Percentiles rank a stretch among this genome's conserved stretches.
Evolutionary conservation across 331 rosid genomes (phyloP).

Genomic region (Pyrus hybrid): DNA sequence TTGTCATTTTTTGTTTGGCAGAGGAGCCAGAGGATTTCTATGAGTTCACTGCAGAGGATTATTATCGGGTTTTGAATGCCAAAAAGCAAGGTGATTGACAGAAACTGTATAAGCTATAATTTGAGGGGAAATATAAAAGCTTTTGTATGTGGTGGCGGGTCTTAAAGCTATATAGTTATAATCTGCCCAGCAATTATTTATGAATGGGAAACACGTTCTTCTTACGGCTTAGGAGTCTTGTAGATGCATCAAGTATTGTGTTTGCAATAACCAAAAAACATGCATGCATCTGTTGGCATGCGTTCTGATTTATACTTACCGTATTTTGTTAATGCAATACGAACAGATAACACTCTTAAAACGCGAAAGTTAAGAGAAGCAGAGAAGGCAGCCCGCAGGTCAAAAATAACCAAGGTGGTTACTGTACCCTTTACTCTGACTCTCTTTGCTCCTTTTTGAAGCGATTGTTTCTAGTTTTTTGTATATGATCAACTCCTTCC

Average conservation of each 20-base stretch:
- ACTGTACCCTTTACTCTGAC: background rate
- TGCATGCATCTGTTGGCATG: background rate
- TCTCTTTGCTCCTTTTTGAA: background rate
- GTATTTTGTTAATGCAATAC: background rate
- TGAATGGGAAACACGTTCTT: background rate
- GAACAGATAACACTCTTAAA: slow-evolving; percentile 66
- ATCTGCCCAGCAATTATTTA: background rate
- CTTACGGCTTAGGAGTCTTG: no score
- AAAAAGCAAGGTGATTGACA: slow-evolving; percentile 55
- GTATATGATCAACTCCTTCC: background rate
- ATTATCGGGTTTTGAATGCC: slow-evolving; percentile 45
- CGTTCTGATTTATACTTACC: background rate
- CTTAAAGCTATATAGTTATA: background rate
- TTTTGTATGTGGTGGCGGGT: no score
- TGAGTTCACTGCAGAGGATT: slow-evolving; percentile 77
- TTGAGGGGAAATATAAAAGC: background rate
- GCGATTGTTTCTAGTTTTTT: background rate
- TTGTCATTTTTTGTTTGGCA: slow-evolving; percentile 16
- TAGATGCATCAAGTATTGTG: background rate
- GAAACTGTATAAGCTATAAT: background rate
- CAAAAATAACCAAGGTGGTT: slow-evolving; percentile 59
- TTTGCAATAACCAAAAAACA: background rate
- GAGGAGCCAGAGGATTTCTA: slow-evolving; percentile 62
- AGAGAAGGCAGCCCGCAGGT: slow-evolving; percentile 79
- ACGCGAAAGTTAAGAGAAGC: slow-evolving; percentile 81